Percentiles rank a stretch among this genome's conserved stretches.
Evolutionary conservation across 2,329 filamentous ascomycete species (phyloP).

Genomic region (Aspergillus bombycis): DNA sequence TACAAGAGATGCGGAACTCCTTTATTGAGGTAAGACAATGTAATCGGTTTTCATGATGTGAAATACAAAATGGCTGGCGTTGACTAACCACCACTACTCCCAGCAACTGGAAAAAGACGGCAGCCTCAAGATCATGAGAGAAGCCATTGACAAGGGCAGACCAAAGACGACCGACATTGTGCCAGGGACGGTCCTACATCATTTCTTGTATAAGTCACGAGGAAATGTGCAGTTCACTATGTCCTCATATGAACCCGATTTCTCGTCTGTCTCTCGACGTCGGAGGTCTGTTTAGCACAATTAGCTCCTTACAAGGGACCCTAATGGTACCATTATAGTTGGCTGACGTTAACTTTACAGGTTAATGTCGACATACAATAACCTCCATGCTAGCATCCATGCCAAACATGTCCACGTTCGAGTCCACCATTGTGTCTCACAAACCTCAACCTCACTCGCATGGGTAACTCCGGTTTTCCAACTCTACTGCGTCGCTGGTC

Average conservation of each 20-base stretch:
- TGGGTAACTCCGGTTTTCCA: conserved; percentile 94
- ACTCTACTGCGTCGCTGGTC: conserved; percentile 90
- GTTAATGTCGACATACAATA: conserved; percentile 82
- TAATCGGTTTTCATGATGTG: not conserved
- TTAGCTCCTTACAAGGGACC: no score
- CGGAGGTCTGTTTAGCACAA: conserved; percentile 55
- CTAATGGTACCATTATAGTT: not conserved
- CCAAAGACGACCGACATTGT: conserved; percentile 74
- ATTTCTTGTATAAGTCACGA: conserved; percentile 95
- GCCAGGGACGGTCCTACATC: conserved; percentile 77
- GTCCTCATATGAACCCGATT: conserved; percentile 76
- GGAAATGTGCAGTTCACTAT: conserved; percentile 95
- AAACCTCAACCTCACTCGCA: conserved; percentile 77
- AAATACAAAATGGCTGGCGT: conserved; percentile 27
- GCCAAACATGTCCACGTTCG: conserved; percentile 81
- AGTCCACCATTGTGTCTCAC: conserved; percentile 76
- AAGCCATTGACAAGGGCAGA: conserved; percentile 71
- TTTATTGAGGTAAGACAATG: conserved; percentile 55
- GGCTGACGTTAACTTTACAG: conserved; percentile 35
- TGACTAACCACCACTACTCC: conserved; percentile 7
- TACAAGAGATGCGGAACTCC: conserved; percentile 71
- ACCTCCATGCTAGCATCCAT: conserved; percentile 83
- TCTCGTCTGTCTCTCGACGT: conserved; percentile 61
- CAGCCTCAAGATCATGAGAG: conserved; percentile 73
- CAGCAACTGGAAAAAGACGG: conserved; percentile 75